These are phyloP conservation scores for Coemansia asiatica DNA, from an alignment of 192 early-diverging fungal species.

Conservation along the genomic window DNA sequence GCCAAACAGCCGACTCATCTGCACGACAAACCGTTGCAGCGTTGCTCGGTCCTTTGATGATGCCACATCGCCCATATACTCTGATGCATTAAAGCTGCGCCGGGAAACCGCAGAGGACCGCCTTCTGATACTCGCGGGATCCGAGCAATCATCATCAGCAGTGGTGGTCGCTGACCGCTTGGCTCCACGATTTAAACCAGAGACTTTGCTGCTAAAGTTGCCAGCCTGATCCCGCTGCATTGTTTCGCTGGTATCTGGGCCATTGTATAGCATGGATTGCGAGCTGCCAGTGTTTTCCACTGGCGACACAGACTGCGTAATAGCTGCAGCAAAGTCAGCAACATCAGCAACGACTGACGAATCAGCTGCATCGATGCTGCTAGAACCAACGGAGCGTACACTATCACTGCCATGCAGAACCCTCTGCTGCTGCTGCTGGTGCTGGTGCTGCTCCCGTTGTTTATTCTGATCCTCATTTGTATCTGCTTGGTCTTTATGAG, in stretches of 20 bases:
- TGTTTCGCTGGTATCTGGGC: neutral
- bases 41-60: conserved; percentile 19
- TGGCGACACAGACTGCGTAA: conserved; percentile 22
- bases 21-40: conserved; percentile 37
- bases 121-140: neutral
- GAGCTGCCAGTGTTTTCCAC: neutral
- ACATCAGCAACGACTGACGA: conserved; percentile 47
- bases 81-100: conserved; percentile 23
- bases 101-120: conserved; percentile 26
- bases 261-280: neutral
- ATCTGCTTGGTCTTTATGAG: neutral
- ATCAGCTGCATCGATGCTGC: conserved; percentile 19
- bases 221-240: too few species aligned
- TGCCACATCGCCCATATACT: conserved; percentile 1
- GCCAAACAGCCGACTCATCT: conserved; percentile 38
- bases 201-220: neutral
- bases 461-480: neutral
- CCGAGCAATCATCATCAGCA: conserved; percentile 3
- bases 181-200: too few species aligned
- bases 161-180: neutral
- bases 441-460: neutral
- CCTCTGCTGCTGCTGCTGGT: too few species aligned
- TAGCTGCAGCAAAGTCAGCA: conserved; percentile 28
- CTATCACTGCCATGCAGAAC: neutral
- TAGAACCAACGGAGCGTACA: neutral